Evolutionary conservation across 306 rosid genomes (phyloP), one percentile per base, ranked within the genome.

Genomic region (Crataegus laevigata): DNA sequence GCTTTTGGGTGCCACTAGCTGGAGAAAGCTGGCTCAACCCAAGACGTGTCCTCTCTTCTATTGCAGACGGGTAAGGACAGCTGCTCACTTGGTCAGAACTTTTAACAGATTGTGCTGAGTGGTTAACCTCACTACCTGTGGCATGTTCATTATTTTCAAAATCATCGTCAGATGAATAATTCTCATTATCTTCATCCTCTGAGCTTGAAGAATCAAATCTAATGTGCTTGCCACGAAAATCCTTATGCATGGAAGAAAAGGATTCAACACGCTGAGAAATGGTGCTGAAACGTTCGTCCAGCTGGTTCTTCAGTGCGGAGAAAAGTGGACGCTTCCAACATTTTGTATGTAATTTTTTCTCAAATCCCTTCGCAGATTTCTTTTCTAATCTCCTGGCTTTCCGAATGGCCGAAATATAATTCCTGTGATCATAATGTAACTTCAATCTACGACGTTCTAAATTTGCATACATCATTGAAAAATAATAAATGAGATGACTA

Each of bases 61-160:
- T 71, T 60, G 88, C 93, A 75, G 96, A 91, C 34, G 92, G 97
- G 77, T 94, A 94, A 75, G 98, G 98, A 72, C 98, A 94, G 78
- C 85, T 85, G 78, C 94, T 89, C 58, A 74, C 80, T 76, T 88
- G 86, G 73, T 90, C 90, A n/a, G 87, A 80, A 82, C 82, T 82
- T 83, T 58, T 76, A 67, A 76, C 78, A 64, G 70, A 75, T 30
- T 88, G 83, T 59, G 83, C 73, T 21, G 84, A 74, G 43, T 81
- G 11, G 34, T 72, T 85, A 73, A 80, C 73, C 50, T 71, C 78
- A 58, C 65, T 75, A 5, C 79, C 84, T 12, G 13, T 68, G 21
- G 7, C 52, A 58, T 34, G 51, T 59, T 72, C 74, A 68, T 72
- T 24, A 73, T 71, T 75, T 74, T 6, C 17, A n/a, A 51, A 29